These are phyloP conservation scores for Triticum dicoccoides DNA, from an alignment of 176 grass and related monocot species.

Conservation along the genomic window DNA sequence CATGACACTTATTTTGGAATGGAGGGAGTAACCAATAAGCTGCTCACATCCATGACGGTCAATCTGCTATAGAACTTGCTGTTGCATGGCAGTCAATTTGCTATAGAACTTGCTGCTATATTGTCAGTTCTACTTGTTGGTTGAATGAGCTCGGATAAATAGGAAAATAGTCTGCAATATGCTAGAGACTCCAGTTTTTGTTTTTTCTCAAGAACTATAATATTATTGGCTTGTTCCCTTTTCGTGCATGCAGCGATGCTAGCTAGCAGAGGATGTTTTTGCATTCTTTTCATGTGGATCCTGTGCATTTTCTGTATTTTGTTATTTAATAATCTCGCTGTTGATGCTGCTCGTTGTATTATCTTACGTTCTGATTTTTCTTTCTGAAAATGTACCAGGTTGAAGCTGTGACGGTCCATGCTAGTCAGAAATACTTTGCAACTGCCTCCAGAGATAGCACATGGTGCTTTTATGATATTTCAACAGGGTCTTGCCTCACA, in stretches of 20 bases:
- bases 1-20: too few relatives aligned
- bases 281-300: neutral
- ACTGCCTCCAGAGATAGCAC: constrained; percentile 88
- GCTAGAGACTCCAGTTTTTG: neutral
- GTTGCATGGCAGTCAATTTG: neutral
- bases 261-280: neutral
- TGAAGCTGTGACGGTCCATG: constrained; percentile 96
- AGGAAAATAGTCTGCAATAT: neutral
- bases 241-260: neutral
- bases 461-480: constrained; percentile 99
- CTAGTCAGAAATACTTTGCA: constrained; percentile 88
- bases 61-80: neutral
- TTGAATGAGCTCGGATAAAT: neutral
- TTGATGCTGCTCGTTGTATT: neutral
- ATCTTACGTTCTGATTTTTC: neutral
- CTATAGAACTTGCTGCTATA: neutral
- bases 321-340: constrained; percentile 11
- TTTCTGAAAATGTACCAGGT: constrained; percentile 49
- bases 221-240: neutral
- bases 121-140: neutral
- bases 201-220: neutral
- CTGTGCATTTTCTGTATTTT: neutral
- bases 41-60: neutral
- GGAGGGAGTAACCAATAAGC: neutral
- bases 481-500: constrained; percentile 84